Base-by-base conservation (phyloP, 495 filamentous ascomycete genomes). In the Penicillium alfredii region DNA sequence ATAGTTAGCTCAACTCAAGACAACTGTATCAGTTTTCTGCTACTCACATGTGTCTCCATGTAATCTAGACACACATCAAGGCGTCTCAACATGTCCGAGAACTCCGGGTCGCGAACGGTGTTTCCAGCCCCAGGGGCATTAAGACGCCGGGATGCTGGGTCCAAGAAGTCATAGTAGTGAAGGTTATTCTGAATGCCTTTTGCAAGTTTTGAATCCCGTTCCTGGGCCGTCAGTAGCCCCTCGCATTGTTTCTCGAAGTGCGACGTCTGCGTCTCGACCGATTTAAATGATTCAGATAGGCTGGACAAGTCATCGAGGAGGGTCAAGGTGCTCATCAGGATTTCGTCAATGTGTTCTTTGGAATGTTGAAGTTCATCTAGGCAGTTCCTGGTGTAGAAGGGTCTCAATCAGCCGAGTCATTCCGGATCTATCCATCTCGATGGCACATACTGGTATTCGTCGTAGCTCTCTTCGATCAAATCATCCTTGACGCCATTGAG, bases 211-310 rank as follows among this genome's bases (percentile, higher is more conserved):
- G 81, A 76, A 14, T 94, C 71, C 9, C 82, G 78, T 42, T 73
- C 78, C 55, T 96, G 84, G 31, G 93, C 85, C 3, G 76, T 63
- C 15, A 95, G 58, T 1, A 97, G 63, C 10, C 85, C 84, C 50
- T 95, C 86, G 56, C 90, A 97, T 60, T 90, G 87, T 33, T 82
- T 80, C 56, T 88, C 84, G 56, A 99, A 95, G 21, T 82, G 79
- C 11, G 84, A 84, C 1, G 92, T 96, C 63, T 97, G 90, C 9
- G 75, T 70, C 54, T 95, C 87, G 21, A 99, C 93, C 1, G 80
- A 64, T 41, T 74, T 76, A 62, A 97, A 99, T 16, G 87, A 86
- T 46, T 80, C 74, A 35, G 88, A 84, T 16, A 97, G 72, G 6
- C 66, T 77, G 15, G 81, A 77, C 16, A 99, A 71, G 21, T 87